Evolutionary conservation across 192 early-diverging fungal species (phyloP), one percentile per base, ranked within the genome.

Genomic region (Coemansia sp.): DNA sequence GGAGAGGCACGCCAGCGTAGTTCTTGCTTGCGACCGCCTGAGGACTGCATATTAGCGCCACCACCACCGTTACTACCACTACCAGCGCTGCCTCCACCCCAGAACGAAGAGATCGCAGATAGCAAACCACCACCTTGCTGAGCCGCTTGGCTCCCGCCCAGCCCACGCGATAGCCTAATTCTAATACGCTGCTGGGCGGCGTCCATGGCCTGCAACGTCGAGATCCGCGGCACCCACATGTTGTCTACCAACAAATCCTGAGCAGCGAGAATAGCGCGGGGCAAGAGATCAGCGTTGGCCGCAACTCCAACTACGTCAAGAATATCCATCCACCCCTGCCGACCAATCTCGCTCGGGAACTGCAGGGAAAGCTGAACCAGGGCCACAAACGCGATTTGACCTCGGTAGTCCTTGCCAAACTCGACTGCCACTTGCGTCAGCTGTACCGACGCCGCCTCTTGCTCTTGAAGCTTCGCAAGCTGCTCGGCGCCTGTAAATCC

Each of bases 341-440:
- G 34, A 89, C 34, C 90, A 85, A 80, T 89, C 84, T 75, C 94
- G 84, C 41, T 72, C 77, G 45, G 86, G 85, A 50, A 94, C 82
- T 29, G 87, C 9, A 70, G n/a, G 0, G 50, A 68, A 29, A 80
- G 29, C 32, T 73, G 90, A 78, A 98, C 93, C 64, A 94, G 84
- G n/a, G 96, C 85, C 6, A 96, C 91, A 45, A 93, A 86, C 5
- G 94, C 94, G 57, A 96, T 82, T 80, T 98, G 95, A n/a, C 91
- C 92, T 45, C 90, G 89, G 68, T 92, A 93, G 68, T 92, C 93
- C 39, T 88, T 84, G 62, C 96, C 96, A 87, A 99, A 92, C 41
- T 95, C 92, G 21, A 96, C 87, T 0, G 90, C 85, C 45, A 87
- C 68, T 38, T 89, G 84, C 14, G 90, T 90, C 14, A 94, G 63